A percentile compares a stretch with the other conserved stretches of the same genome.
These are phyloP conservation scores for Acacia pycnantha DNA, from an alignment of 331 rosid species.

Conservation along the genomic window DNA sequence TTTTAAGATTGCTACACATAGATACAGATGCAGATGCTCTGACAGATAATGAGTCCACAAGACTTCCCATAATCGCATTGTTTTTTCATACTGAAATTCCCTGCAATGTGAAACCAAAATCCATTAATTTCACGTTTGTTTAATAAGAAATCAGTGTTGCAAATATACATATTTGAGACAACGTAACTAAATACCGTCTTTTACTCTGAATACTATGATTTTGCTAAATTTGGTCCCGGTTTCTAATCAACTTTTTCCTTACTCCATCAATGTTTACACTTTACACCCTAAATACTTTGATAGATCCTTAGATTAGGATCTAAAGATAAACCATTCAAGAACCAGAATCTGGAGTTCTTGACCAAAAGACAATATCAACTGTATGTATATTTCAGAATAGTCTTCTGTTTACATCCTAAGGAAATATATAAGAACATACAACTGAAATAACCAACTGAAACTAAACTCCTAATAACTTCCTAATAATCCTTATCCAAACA, in stretches of 20 bases:
- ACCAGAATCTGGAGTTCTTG: no score
- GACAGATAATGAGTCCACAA: constrained; percentile 88
- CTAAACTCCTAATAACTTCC: no score
- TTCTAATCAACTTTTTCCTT: not conserved
- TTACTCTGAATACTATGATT: not conserved
- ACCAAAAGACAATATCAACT: no score
- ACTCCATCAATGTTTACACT: not conserved
- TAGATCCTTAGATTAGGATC: no score
- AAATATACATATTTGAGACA: not conserved
- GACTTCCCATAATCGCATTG: constrained; percentile 91
- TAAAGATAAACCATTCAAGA: no score
- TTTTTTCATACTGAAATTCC: constrained; percentile 78
- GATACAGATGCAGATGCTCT: constrained; percentile 90
- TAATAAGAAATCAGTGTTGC: not conserved
- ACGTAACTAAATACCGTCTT: not conserved
- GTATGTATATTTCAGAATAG: no score
- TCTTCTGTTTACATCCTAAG: no score
- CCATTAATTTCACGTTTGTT: not conserved
- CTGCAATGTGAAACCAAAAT: constrained; percentile 44
- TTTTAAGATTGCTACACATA: constrained; percentile 86
- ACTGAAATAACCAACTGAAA: no score
- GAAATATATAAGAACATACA: no score
- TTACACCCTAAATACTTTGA: not conserved
- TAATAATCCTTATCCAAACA: no score
- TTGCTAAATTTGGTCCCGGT: not conserved